Percentiles rank a stretch among this genome's conserved stretches.
Evolutionary conservation across 352 stramenopile genomes (phyloP).

Genomic region (Lagenidium giganteum): DNA sequence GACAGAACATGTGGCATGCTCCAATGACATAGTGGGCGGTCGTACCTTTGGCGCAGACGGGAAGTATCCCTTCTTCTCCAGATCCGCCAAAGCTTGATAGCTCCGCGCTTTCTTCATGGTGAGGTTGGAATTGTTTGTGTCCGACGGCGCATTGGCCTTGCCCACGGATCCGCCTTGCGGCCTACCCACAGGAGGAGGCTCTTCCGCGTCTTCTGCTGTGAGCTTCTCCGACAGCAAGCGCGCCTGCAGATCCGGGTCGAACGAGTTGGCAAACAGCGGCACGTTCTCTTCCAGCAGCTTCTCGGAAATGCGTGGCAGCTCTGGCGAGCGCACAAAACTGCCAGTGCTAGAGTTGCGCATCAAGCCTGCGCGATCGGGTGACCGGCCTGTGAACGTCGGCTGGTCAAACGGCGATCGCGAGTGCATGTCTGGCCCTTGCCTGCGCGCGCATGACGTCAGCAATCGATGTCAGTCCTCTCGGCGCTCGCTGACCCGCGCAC

Average conservation of each 20-base stretch:
- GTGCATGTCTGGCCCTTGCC: conserved; percentile 35
- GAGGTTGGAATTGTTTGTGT: conserved; percentile 15
- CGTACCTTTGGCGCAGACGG: conserved; percentile 54
- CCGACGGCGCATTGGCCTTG: conserved; percentile 22
- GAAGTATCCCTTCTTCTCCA: conserved; percentile 85
- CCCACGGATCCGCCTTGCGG: conserved; percentile 61
- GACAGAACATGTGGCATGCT: neutral
- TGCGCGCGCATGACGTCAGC: conserved; percentile 7
- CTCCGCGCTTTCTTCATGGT: conserved; percentile 75
- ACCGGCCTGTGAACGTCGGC: conserved; percentile 16
- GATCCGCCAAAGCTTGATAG: conserved; percentile 71
- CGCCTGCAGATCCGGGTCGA: conserved; percentile 49
- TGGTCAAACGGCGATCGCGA: conserved; percentile 64
- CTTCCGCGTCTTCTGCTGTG: conserved; percentile 19
- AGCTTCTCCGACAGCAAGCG: conserved; percentile 65
- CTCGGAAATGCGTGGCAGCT: conserved; percentile 66
- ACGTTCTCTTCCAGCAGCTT: conserved; percentile 62
- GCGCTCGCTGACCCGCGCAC: too few species aligned
- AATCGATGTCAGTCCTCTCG: too few species aligned
- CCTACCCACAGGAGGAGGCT: conserved; percentile 8
- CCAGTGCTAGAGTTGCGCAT: too few species aligned
- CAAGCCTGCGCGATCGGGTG: conserved; percentile 13
- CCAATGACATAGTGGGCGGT: neutral
- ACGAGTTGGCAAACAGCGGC: conserved; percentile 44
- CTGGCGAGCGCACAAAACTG: conserved; percentile 26